A percentile compares a stretch with the other conserved stretches of the same genome.
phyloP scores from a whole-genome alignment of 179 eudicot genomes.

The Nepenthes alata region DNA sequence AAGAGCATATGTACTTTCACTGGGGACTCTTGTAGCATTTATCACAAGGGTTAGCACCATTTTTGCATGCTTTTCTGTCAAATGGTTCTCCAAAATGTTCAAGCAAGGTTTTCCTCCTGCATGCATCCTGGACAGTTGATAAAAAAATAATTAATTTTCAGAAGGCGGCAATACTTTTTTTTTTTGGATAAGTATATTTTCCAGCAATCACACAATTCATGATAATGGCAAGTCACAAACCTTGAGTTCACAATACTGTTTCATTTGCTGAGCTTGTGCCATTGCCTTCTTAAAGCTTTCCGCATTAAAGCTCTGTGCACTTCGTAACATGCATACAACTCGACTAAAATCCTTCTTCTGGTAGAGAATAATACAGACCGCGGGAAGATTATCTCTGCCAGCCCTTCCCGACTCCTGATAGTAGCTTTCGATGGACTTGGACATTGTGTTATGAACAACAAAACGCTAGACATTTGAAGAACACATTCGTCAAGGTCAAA shows the following conservation, averaged over 20 bases:
- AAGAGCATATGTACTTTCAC: too few species aligned
- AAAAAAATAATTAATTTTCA: neutral
- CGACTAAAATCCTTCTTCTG: conserved; percentile 95
- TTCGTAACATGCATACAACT: conserved; percentile 85
- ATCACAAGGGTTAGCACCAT: conserved; percentile 79
- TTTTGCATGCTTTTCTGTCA: conserved; percentile 43
- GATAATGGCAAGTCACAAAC: conserved; percentile 21
- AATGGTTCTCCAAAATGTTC: conserved; percentile 80
- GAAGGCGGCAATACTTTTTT: neutral
- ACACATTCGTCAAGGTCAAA: conserved; percentile 5
- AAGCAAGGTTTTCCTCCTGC: conserved; percentile 72
- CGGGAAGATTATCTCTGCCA: conserved; percentile 80
- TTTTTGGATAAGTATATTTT: neutral
- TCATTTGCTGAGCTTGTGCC: conserved; percentile 92
- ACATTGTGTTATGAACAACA: conserved; percentile 88
- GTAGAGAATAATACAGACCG: conserved; percentile 59
- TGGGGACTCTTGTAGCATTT: conserved; percentile 41
- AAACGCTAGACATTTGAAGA: conserved; percentile 53
- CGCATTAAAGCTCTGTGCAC: conserved; percentile 49
- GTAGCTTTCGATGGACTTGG: conserved; percentile 93
- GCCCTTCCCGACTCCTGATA: conserved; percentile 99
- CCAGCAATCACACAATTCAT: neutral
- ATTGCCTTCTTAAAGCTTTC: conserved; percentile 62
- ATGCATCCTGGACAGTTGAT: conserved; percentile 45
- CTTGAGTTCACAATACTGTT: conserved; percentile 79